phyloP scores from a whole-genome alignment of 345 rosid genomes.

The Eucalyptus pumila region DNA sequence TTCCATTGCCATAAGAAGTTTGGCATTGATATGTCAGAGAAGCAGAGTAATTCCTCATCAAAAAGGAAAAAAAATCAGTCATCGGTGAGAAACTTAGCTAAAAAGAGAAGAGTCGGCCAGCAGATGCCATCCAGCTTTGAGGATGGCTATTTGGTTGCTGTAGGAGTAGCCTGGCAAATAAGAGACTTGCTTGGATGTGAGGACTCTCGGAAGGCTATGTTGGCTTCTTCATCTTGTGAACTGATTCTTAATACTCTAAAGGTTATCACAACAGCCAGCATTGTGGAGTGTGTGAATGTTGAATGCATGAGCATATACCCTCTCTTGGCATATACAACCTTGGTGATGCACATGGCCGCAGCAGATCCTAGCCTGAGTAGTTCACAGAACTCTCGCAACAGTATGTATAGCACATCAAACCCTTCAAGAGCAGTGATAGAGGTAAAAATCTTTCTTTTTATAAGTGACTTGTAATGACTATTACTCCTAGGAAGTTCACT shows the following conservation, averaged over 20 bases:
- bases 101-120: conserved; percentile 46
- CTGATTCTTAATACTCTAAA: conserved; percentile 35
- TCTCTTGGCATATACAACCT: conserved; percentile 58
- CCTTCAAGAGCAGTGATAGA: conserved; percentile 11
- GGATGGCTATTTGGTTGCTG: conserved; percentile 55
- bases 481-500: background rate
- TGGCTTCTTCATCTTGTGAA: conserved; percentile 50
- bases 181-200: conserved; percentile 52
- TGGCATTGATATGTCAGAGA: conserved; percentile 47
- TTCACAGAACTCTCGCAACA: background rate
- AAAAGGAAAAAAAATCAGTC: conserved; percentile 50
- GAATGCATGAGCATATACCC: conserved; percentile 57
- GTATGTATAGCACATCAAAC: conserved; percentile 2
- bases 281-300: conserved; percentile 35
- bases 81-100: conserved; percentile 29
- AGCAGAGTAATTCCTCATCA: conserved; percentile 17
- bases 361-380: conserved; percentile 9
- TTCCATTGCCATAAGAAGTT: conserved; percentile 72
- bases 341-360: conserved; percentile 50
- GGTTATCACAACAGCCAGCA: conserved; percentile 66
- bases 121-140: conserved; percentile 40
- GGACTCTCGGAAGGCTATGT: conserved; percentile 35
- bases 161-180: conserved; percentile 89
- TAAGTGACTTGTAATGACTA: background rate
- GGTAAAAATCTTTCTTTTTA: conserved; percentile 20